These are phyloP conservation scores for Cadophora gregata DNA, from an alignment of 2,329 filamentous ascomycete genomes.

Conservation along the genomic window DNA sequence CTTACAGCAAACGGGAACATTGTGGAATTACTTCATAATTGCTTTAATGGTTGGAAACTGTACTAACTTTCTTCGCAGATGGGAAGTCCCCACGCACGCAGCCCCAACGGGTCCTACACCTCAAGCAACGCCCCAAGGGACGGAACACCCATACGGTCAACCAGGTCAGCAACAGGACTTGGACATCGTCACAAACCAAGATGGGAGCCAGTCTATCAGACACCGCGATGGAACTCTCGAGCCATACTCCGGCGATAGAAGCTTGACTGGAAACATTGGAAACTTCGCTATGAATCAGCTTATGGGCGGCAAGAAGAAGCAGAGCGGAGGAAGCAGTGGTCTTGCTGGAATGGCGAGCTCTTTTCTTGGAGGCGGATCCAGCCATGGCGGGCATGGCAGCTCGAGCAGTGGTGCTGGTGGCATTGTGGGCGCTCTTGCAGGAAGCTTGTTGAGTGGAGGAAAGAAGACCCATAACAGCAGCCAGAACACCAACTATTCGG, in stretches of 20 bases:
- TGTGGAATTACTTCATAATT: not conserved
- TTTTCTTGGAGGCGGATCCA: slow-evolving; percentile 40
- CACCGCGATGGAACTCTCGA: slow-evolving; percentile 67
- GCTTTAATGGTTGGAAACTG: not conserved
- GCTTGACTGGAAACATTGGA: slow-evolving; percentile 54
- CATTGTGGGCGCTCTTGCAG: slow-evolving; percentile 51
- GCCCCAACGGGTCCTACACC: slow-evolving; percentile 67
- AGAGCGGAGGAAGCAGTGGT: slow-evolving; percentile 36
- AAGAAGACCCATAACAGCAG: slow-evolving; percentile 47
- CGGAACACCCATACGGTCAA: slow-evolving; percentile 65
- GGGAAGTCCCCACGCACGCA: slow-evolving; percentile 57
- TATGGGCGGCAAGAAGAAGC: slow-evolving; percentile 44
- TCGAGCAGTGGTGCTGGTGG: slow-evolving; percentile 40
- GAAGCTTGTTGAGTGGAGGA: slow-evolving; percentile 60
- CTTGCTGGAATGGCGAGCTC: slow-evolving; percentile 47
- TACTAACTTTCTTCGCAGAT: slow-evolving; percentile 10
- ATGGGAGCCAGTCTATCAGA: slow-evolving; percentile 66
- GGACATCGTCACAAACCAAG: slow-evolving; percentile 63
- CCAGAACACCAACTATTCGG: slow-evolving; percentile 48
- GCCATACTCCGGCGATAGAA: slow-evolving; percentile 60
- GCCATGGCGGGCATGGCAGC: slow-evolving; percentile 27
- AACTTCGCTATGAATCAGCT: slow-evolving; percentile 44
- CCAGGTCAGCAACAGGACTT: slow-evolving; percentile 39
- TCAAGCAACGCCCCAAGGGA: slow-evolving; percentile 51
- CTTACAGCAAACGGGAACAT: not conserved